Base-by-base conservation (phyloP, 768 basidiomycete genomes). In the Vararia minispora region DNA sequence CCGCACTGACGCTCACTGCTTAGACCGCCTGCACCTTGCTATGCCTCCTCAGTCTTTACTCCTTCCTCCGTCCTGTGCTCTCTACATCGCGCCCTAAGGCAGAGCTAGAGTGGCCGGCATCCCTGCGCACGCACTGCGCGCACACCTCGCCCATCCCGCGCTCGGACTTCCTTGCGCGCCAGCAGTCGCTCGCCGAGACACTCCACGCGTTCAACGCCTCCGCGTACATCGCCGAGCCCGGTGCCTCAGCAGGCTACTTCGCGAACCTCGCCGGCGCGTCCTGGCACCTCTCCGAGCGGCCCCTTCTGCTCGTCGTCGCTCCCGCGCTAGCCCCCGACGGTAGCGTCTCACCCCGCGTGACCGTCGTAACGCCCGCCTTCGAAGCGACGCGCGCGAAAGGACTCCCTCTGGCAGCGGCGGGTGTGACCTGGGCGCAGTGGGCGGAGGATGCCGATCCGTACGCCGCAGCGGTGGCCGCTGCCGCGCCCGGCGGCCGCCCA, bases 151-250 rank as follows among this genome's bases (percentile, higher is more conserved):
- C 76, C 7, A 77, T 82, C 45, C 43, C 49, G 14, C 33, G 53
- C 2, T 42, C 52, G 8, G 73, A 76, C 37, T 74, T 71, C 47
- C 52, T 63, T 17, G 53, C 53, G 22, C 69, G 79, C n/a, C 83
- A 82, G 48, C 61, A 50, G 5, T 44, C 54, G 7, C 64, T 85
- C 21, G 76, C 77, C 2, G 58, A 60, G 11, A 59, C 54, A 0
- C 65, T 85, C 13, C 53, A 61, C 38, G 43, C 55, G 5, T 61
- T 74, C 20, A 68, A 72, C 22, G 78, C 71, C 0, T 65, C 72
- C 6, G 79, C 80, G 12, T 90, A 84, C 54, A 71, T 91, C 24
- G 73, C 80, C 5, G 87, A 91, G 53, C 85, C 89, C 18, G 76
- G 82, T 0, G 72, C 83, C 11, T 81, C 65, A 40, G 74, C 78